Evolutionary conservation across 1,284 basidiomycete species (phyloP).

Genomic region (Testicularia cyperi): DNA sequence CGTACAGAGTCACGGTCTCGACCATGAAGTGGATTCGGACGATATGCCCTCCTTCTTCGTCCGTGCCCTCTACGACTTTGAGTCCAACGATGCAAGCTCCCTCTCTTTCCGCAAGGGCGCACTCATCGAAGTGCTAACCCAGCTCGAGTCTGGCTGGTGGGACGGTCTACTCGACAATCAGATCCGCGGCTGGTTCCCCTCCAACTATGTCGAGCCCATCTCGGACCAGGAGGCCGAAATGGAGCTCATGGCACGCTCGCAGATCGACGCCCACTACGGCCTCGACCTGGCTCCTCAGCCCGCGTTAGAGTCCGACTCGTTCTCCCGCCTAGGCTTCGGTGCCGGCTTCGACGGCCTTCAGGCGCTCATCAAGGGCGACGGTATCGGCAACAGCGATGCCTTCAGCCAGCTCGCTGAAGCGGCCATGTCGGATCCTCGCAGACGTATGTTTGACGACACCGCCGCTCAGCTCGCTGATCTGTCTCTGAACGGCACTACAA

Average conservation of each 20-base stretch:
- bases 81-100: slow-evolving; percentile 73
- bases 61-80: slow-evolving; percentile 86
- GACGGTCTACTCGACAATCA: slow-evolving; percentile 77
- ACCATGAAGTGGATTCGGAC: no score
- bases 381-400: slow-evolving; percentile 35
- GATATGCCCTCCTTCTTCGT: slow-evolving; percentile 70
- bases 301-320: slow-evolving; percentile 20
- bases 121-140: slow-evolving; percentile 89
- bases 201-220: slow-evolving; percentile 84
- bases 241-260: slow-evolving; percentile 28
- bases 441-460: slow-evolving; percentile 15
- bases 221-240: slow-evolving; percentile 69
- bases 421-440: slow-evolving; percentile 29
- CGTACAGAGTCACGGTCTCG: no score
- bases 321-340: slow-evolving; percentile 33
- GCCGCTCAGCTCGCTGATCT: slow-evolving; percentile 8
- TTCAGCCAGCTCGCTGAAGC: slow-evolving; percentile 53
- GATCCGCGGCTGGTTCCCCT: slow-evolving; percentile 88
- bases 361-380: slow-evolving; percentile 34
- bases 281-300: slow-evolving; percentile 14
- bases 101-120: slow-evolving; percentile 83
- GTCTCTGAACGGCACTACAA: neutral
- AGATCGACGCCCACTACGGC: slow-evolving; percentile 20
- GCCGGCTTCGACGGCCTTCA: slow-evolving; percentile 42
- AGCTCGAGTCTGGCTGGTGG: slow-evolving; percentile 96